Base-by-base conservation (phyloP, 1,139 yeast genomes). In the Saccharomycopsis hybrid region DNA sequence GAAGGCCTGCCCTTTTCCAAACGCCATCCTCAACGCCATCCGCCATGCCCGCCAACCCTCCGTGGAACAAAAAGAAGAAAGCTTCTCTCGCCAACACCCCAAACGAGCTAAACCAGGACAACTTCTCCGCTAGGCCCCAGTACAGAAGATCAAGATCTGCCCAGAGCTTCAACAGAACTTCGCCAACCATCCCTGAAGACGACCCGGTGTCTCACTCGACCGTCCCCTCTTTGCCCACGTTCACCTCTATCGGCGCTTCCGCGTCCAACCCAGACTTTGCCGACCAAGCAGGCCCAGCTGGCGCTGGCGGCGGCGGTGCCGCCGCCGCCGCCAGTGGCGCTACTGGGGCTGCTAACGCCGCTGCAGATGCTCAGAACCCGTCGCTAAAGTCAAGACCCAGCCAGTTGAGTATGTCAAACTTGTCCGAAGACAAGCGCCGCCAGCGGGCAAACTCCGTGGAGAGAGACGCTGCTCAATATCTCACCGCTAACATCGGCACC, bases 401-500 rank as follows among this genome's bases (percentile, higher is more conserved):
- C n/a, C n/a, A n/a, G n/a, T 33, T 8, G 25, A 11, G 5, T 47
- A 30, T 41, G 9, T 41, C 51, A 37, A 41, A 44, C 43, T 37
- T 49, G 29, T 32, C 49, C 7, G 46, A 51, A 18, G 50, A 47
- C 4, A 53, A 50, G 46, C 46, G 58, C 3, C 57, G 56, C 3
- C 61, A 56, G 40, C 59, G 65, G 31, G 47, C 51, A 5, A 30
- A 47, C 28, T 46, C 50, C 3, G 43, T 49, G 18, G 52, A 35
- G 31, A 25, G 76, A 72, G 54, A 72, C 30, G 50, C 50, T 8
- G 29, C 39, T 4, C 28, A 31, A n/a, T 37, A 31, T 18, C 27
- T 43, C 13, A 33, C 40, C 5, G 30, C 37, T 36, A 43, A 43
- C 25, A 32, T 43, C 28, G 36, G 36, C 33, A 35, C 25, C 13